Evolutionary conservation across 352 stramenopile species (phyloP).

Genomic region (Globisporangium sylvaticum): DNA sequence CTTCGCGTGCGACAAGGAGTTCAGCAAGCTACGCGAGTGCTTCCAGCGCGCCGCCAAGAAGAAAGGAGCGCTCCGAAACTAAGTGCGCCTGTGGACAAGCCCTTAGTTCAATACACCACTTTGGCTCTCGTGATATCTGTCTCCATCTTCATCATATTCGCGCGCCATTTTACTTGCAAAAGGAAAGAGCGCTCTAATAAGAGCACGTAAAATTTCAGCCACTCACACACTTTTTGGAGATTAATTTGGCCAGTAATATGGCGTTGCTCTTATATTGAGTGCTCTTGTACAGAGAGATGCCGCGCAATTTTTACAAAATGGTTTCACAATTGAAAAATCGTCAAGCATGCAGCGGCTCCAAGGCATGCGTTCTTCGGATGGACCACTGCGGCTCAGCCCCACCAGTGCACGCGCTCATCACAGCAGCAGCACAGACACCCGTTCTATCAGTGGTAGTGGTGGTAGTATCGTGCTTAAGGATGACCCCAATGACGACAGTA

Average conservation of each 20-base stretch:
- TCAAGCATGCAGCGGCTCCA: neutral
- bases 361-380: neutral
- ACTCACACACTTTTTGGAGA: neutral
- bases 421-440: neutral
- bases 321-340: conserved; percentile 5
- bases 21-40: conserved; percentile 65
- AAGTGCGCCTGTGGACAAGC: neutral
- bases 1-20: conserved; percentile 63
- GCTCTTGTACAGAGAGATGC: conserved; percentile 6
- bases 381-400: neutral
- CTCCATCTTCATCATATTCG: conserved; percentile 1
- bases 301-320: neutral
- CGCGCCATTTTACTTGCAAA: neutral
- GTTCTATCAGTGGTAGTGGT: neutral
- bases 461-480: neutral
- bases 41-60: conserved; percentile 51
- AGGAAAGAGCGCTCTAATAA: conserved; percentile 3
- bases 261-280: neutral
- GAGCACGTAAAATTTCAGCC: conserved; percentile 3
- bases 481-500: conserved; percentile 17
- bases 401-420: neutral
- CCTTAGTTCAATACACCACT: neutral
- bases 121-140: neutral
- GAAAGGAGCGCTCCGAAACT: neutral
- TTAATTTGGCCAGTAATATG: neutral